Evolutionary conservation across 1,139 yeast genomes (phyloP), one percentile per base, ranked within the genome.

Genomic region (Saccharomyces hybrid): DNA sequence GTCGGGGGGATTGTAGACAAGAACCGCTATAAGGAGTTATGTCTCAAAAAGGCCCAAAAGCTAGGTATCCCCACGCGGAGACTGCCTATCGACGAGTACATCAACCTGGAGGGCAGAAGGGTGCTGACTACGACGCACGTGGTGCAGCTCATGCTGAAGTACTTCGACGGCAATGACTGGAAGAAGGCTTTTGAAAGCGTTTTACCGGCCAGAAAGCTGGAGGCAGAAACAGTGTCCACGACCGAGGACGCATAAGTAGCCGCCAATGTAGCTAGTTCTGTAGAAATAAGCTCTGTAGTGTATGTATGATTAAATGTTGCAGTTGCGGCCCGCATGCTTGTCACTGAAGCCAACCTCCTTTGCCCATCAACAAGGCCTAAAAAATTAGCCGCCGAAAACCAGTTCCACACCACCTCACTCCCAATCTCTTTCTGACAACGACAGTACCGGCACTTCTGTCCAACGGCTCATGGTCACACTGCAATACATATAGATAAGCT

Each of bases 1-100:
- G 83, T 93, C 52, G 99, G 99, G 7, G 99, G 99, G 0, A 91
- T 93, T 53, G 98, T 93, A 7, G 99, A 93, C 70, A 93, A 91
- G 70, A 95, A 95, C 59, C 79, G 98, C 61, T 87, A 93, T 74
- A 91, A 91, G 71, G 76, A 78, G 58, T 72, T 93, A 51, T 93
- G 99, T 70, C 77, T 82, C 55, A 79, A 86, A 60, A 93, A 91
- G 69, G 99, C 99, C 0, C 78, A 82, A 60, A 73, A 76, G 57
- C 73, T 88, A 62, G 90, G 90, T 0, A 76, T 93, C 25, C 71
- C 75, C 48, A 88, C 95, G 4, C 93, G 84, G 23, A 79, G 88
- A 64, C 77, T 93, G 55, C 99, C 99, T 2, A 89, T 93, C 57
- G 96, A 85, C 56, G 88, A 90, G 70, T 89, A 78, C 65, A 87